Conservation (phyloP, 257 asterid species). For the Cynanchum wilfordii region DNA sequence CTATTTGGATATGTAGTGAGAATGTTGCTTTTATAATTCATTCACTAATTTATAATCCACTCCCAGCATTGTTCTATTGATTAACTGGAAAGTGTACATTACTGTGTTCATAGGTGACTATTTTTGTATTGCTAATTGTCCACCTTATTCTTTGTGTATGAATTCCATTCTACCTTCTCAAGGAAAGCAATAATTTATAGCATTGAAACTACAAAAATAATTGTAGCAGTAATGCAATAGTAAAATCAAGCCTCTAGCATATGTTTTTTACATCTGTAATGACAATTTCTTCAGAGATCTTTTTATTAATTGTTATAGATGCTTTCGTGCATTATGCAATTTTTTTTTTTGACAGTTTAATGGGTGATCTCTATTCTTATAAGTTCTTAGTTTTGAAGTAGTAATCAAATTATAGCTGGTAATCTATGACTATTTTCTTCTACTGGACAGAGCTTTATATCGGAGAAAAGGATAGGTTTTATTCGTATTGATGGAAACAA, state of each 20-base stretch:
- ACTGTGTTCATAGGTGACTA: background rate
- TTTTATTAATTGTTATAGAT: background rate
- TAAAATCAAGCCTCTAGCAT: background rate
- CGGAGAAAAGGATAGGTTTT: conserved; percentile 65
- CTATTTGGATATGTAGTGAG: background rate
- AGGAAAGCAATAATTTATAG: background rate
- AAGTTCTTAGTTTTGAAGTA: background rate
- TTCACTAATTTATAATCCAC: background rate
- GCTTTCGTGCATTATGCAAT: background rate
- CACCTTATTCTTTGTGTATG: background rate
- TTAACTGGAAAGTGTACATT: background rate
- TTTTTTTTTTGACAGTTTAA: background rate
- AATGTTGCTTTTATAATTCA: background rate
- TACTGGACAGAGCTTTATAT: conserved; percentile 57
- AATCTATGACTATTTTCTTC: conserved; percentile 4
- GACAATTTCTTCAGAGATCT: background rate
- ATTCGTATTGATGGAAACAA: conserved; percentile 77
- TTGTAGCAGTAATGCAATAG: background rate
- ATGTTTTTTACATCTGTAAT: background rate
- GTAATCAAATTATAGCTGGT: conserved; percentile 1
- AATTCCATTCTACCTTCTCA: background rate
- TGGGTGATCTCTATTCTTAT: background rate
- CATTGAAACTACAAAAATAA: background rate
- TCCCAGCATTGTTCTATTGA: background rate
- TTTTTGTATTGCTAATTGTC: background rate